Evolutionary conservation across 2,329 filamentous ascomycete species (phyloP).

Genomic region (Phialocephala subalpina): DNA sequence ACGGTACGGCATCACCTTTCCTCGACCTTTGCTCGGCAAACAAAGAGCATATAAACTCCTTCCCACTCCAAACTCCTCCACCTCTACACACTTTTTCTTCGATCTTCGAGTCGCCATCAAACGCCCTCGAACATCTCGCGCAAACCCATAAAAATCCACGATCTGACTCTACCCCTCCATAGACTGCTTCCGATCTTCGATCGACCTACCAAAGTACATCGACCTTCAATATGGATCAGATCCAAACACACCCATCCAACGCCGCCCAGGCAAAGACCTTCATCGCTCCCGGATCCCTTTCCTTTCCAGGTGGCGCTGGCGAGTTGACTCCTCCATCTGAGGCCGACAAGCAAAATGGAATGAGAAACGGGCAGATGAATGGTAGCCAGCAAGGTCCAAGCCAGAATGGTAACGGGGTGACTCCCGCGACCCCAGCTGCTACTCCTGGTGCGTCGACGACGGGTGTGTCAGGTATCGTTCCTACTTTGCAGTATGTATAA

Average conservation of each 20-base stretch:
- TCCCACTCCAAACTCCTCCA: slow-evolving; percentile 15
- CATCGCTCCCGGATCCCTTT: slow-evolving; percentile 89
- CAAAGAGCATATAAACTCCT: slow-evolving; percentile 26
- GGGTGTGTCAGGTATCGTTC: slow-evolving; percentile 88
- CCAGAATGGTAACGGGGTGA: slow-evolving; percentile 78
- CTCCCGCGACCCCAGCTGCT: slow-evolving; percentile 88
- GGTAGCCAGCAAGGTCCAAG: slow-evolving; percentile 64
- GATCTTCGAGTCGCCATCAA: slow-evolving; percentile 28
- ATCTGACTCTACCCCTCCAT: slow-evolving; percentile 38
- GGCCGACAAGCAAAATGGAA: slow-evolving; percentile 64
- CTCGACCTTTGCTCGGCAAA: slow-evolving; percentile 34
- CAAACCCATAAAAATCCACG: slow-evolving; percentile 18
- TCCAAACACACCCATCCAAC: slow-evolving; percentile 90
- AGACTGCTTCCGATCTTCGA: slow-evolving; percentile 30
- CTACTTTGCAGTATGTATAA: slow-evolving; percentile 94
- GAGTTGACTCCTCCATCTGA: slow-evolving; percentile 85
- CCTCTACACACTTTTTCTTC: slow-evolving; percentile 20
- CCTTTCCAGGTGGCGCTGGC: slow-evolving; percentile 84
- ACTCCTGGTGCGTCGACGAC: slow-evolving; percentile 57
- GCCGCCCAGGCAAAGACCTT: slow-evolving; percentile 96
- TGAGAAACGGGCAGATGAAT: slow-evolving; percentile 57
- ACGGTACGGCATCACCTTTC: slow-evolving; percentile 56
- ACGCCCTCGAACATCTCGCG: slow-evolving; percentile 30
- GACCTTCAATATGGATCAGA: slow-evolving; percentile 73
- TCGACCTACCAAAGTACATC: slow-evolving; percentile 36